Base-by-base conservation (phyloP, 192 early-diverging fungal genomes). In the Backusella sp. region DNA sequence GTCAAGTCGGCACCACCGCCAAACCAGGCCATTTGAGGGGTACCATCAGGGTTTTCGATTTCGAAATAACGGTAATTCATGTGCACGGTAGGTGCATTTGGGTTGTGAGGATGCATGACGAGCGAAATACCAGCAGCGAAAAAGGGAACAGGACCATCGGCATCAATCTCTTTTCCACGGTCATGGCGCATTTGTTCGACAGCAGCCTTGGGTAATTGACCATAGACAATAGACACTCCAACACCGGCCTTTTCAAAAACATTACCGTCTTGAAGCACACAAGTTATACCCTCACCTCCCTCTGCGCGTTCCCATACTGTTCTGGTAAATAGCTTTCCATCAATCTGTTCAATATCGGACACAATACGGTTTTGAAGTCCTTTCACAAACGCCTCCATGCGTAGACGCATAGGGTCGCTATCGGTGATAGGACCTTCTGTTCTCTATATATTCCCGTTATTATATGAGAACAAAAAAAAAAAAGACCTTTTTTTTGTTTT, bases 191-290 rank as follows among this genome's bases (percentile, higher is more conserved):
- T 99, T 68, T 97, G 96, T 66, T 87, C 83, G 7, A 93, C 88
- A 46, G 91, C 92, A 3, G 89, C 90, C 17, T 86, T 83, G n/a
- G 93, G 89, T 67, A 97, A 86, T 77, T 95, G 91, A 37, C 92
- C 92, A 66, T 95, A 90, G 12, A 99, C 93, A 56, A 96, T 86
- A 14, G 95, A 96, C 79, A 97, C 90, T 73, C 92, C 93, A 32
- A 99, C 98, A n/a, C 96, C 98, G 12, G 96, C 98, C 90, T 99
- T 98, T 79, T 98, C 96, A 84, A 96, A 96, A 23, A 95, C 95
- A 62, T 92, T 92, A 72, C 97, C 96, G 59, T 95, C 93, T 77
- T 96, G 94, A 36, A 99, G 77, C 9, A 98, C 94, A 82, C 94
- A 94, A 23, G 96, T 96, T 66, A 94, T 90, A 28, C 98, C 98